Conservation (phyloP, 495 filamentous ascomycete species). For the Penicillium lividum region DNA sequence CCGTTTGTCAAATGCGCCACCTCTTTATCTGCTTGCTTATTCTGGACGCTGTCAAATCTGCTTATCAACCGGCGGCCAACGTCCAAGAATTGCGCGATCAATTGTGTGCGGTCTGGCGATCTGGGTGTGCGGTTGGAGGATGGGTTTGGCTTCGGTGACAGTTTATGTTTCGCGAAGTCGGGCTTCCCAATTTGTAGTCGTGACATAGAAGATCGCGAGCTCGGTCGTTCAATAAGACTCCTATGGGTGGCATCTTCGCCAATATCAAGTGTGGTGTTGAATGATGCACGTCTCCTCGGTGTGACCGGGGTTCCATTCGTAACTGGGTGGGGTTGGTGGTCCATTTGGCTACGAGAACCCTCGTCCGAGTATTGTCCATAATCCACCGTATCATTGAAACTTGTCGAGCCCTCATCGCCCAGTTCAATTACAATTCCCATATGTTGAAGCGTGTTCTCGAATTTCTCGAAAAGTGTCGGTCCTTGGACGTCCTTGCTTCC, state of each 20-base stretch:
- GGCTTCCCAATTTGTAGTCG: conserved; percentile 43
- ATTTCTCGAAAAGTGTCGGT: conserved; percentile 61
- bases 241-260: conserved; percentile 49
- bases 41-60: conserved; percentile 33
- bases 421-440: conserved; percentile 70
- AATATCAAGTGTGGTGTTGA: conserved; percentile 57
- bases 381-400: conserved; percentile 28
- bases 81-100: conserved; percentile 48
- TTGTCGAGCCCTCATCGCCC: conserved; percentile 36
- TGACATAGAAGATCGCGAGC: conserved; percentile 52
- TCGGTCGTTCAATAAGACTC: conserved; percentile 40
- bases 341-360: conserved; percentile 21
- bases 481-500: conserved; percentile 55
- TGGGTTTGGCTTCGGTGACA: conserved; percentile 31
- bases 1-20: conserved; percentile 28
- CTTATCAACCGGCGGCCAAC: conserved; percentile 44
- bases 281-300: conserved; percentile 55
- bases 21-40: conserved; percentile 21
- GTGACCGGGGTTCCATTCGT: conserved; percentile 30
- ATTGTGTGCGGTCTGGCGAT: conserved; percentile 45
- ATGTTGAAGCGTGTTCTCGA: conserved; percentile 62
- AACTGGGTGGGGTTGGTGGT: conserved; percentile 20
- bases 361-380: conserved; percentile 27
- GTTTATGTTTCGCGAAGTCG: conserved; percentile 31
- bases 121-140: conserved; percentile 11